Evolutionary conservation across 208 protist species (phyloP), one percentile per base, ranked within the genome.

Genomic region (Trypanosoma platydactyli): DNA sequence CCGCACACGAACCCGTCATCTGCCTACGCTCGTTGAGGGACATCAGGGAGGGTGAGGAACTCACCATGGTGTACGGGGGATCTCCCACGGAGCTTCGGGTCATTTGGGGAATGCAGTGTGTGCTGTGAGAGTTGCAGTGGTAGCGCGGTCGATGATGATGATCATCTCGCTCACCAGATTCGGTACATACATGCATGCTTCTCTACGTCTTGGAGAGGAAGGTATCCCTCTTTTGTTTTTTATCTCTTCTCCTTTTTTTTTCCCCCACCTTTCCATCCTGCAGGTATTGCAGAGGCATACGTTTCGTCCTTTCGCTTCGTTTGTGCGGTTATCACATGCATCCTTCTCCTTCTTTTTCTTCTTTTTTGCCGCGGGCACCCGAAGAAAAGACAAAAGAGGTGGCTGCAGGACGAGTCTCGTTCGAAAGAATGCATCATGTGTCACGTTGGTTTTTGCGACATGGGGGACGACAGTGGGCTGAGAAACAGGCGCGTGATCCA

Each of bases 41-140:
- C n/a, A 86, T 94, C 55, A 35, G 61, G 15, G 74, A 88, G 49
- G 84, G 79, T 13, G 88, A 94, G 65, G 88, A 94, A 73, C 83
- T 94, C 13, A 90, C 83, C 27, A 91, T 94, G 84, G 79, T 68
- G 15, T 94, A 94, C 83, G 78, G 83, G 12, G 79, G 64, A 25
- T 76, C 77, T 0, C 73, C 71, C 18, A 70, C 77, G 15, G 87
- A 90, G 57, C 70, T 93, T 33, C 73, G 71, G 44, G 67, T 90
- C n/a, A 87, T 93, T 15, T 93, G 84, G 84, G 87, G 87, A 25
- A 93, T 93, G 84, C 70, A 78, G 33, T 52, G 79, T 11, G 73
- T 93, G 22, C 64, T 91, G 25, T 71, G 54, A 61, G 3, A 49
- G 5, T 3, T 33, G 22, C 13, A 22, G 15, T 35, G 16, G 24